Base-by-base conservation (phyloP, 495 filamentous ascomycete genomes). In the Talaromyces adpressus region DNA sequence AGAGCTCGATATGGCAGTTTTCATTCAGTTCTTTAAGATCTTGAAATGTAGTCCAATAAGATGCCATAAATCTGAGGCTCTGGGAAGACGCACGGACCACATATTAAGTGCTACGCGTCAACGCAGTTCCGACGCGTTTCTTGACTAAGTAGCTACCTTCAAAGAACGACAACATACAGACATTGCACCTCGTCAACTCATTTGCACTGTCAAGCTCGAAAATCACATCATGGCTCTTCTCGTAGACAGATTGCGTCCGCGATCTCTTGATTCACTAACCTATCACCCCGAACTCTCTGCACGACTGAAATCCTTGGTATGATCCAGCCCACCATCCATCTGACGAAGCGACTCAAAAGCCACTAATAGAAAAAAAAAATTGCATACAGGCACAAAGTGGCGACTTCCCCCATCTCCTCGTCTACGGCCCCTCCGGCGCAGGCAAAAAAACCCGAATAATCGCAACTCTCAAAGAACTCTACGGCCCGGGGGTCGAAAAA, bases 371-470 rank as follows among this genome's bases (percentile, higher is more conserved):
- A 6, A 6, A 30, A 30, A 30, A 25, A 51, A 3, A 12, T 29
- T 54, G 23, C 57, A 39, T 63, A 59, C 67, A 97, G 93, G 94
- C 94, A 7, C 91, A 96, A 86, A 92, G 87, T 76, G 92, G 92
- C 63, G 94, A 98, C 73, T 98, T 98, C 70, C 94, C 94, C 61
- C 95, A 98, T 73, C 87, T 98, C 39, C 88, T 98, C 64, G 87
- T 98, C 62, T 98, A 98, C 71, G 94, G 94, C 2, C 94, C 94
- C 2, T 97, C 92, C 0, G 94, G 94, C 22, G 94, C 94, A 1
- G 94, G 94, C 57, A 98, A 98, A 74, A 98, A 98, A 72, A 98
- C 94, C 4, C 90, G 94, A 23, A 93, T 97, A 62, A 90, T 97
- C 11, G 91, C 94, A 7, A 97, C 93, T 1, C 78, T 97, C 3